Evolutionary conservation across 257 asterid species (phyloP).

Genomic region (Knoxia roxburghii): DNA sequence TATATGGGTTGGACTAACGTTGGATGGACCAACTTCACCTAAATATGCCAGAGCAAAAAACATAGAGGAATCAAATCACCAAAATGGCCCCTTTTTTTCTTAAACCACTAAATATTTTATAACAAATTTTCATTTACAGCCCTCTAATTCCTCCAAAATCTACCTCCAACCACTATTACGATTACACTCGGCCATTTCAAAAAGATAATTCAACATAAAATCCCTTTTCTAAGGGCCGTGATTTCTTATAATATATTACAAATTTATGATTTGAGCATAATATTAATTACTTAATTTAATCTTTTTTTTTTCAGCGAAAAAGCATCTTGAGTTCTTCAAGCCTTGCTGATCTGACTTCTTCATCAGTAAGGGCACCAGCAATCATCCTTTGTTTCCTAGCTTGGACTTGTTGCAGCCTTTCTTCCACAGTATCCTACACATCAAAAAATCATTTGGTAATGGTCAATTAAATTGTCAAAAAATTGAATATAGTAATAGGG

Average conservation of each 20-base stretch:
- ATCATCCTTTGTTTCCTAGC: slow-evolving; percentile 70
- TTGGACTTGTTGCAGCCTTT: slow-evolving; percentile 75
- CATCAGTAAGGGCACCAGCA: slow-evolving; percentile 76
- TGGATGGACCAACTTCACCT: slow-evolving; percentile 17
- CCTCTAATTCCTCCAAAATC: too few species aligned
- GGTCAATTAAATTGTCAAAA: neutral
- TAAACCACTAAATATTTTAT: too few species aligned
- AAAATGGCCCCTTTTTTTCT: neutral
- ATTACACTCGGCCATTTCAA: too few species aligned
- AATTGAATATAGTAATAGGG: too few species aligned
- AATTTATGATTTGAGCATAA: neutral
- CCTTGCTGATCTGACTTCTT: slow-evolving; percentile 70
- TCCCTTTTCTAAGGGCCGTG: too few species aligned
- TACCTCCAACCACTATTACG: too few species aligned
- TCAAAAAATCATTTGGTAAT: neutral
- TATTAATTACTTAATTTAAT: neutral
- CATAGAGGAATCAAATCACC: slow-evolving; percentile 13
- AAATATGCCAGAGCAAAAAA: neutral
- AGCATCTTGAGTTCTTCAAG: slow-evolving; percentile 80
- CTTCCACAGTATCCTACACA: slow-evolving; percentile 61
- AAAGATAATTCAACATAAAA: too few species aligned
- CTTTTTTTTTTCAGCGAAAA: slow-evolving; percentile 30
- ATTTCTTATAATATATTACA: neutral
- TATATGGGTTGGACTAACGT: slow-evolving; percentile 6
- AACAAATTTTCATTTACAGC: too few species aligned